Percentiles rank a stretch among this genome's conserved stretches.
Evolutionary conservation across 495 filamentous ascomycete species (phyloP).

Genomic region (Haplographium delicatum): DNA sequence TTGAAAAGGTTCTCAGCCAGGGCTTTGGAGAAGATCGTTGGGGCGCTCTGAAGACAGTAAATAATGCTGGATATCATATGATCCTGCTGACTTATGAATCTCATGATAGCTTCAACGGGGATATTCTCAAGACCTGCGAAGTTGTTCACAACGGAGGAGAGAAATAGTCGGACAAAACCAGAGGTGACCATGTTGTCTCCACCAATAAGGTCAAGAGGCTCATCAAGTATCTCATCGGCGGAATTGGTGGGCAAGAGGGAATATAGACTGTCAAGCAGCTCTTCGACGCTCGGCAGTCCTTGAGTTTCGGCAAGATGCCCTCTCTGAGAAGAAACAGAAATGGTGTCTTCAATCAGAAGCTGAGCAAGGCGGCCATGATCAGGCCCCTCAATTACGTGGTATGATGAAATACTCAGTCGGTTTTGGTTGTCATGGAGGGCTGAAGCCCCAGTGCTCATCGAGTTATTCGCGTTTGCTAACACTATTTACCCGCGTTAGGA

Average conservation of each 20-base stretch:
- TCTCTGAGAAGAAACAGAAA: too few relatives aligned
- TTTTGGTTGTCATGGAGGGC: too few relatives aligned
- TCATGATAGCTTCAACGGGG: slow-evolving; percentile 1
- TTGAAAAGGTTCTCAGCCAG: neutral
- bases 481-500: too few relatives aligned
- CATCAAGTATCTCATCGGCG: neutral
- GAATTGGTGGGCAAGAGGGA: neutral
- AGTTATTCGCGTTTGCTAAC: too few relatives aligned
- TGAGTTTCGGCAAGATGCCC: too few relatives aligned
- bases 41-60: neutral
- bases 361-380: too few relatives aligned
- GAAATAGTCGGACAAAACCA: slow-evolving; percentile 1
- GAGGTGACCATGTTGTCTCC: neutral
- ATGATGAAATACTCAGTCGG: too few relatives aligned
- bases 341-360: too few relatives aligned
- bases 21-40: neutral
- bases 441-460: too few relatives aligned
- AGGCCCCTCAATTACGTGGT: too few relatives aligned
- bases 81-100: slow-evolving; percentile 3
- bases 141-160: slow-evolving; percentile 17
- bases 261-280: slow-evolving; percentile 8
- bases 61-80: neutral
- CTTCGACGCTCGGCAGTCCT: slow-evolving; percentile 1
- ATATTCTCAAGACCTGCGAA: slow-evolving; percentile 12
- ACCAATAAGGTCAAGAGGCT: neutral